phyloP scores from a whole-genome alignment of 768 basidiomycete species.

The Termitomyces sp. region DNA sequence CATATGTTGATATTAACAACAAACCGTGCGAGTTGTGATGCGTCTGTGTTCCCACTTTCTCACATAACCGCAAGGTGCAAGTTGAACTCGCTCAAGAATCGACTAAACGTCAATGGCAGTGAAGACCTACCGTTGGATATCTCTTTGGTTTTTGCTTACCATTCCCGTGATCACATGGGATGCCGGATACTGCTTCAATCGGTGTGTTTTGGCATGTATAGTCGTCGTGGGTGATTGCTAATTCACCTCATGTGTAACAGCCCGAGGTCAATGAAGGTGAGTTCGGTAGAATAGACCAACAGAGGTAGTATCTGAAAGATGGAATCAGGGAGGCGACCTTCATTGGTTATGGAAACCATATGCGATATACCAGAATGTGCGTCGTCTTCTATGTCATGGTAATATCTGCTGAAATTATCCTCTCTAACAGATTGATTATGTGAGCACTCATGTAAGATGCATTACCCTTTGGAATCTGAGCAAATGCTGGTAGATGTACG shows the following conservation, averaged over 20 bases:
- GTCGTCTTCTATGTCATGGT: conserved; percentile 26
- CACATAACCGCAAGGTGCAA: neutral
- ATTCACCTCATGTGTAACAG: conserved; percentile 26
- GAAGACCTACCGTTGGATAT: conserved; percentile 51
- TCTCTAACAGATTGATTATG: conserved; percentile 26
- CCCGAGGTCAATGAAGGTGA: conserved; percentile 71
- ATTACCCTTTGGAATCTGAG: neutral
- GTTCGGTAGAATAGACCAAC: neutral
- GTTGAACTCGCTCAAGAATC: neutral
- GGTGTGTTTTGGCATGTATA: conserved; percentile 37
- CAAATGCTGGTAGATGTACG: conserved; percentile 53
- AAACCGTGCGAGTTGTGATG: neutral
- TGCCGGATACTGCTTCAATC: conserved; percentile 73
- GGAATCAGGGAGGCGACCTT: conserved; percentile 65
- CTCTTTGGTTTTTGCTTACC: conserved; percentile 65
- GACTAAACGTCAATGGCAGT: conserved; percentile 32
- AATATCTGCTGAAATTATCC: neutral
- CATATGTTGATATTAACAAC: neutral
- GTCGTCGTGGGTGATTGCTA: neutral
- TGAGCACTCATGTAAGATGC: conserved; percentile 5
- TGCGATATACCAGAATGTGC: conserved; percentile 64
- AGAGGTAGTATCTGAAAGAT: neutral
- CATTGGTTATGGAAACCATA: conserved; percentile 93
- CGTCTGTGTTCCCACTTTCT: neutral
- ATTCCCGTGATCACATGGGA: conserved; percentile 73